Base-by-base conservation (phyloP, 2,329 filamentous ascomycete species). In the Graphilbum sp. region DNA sequence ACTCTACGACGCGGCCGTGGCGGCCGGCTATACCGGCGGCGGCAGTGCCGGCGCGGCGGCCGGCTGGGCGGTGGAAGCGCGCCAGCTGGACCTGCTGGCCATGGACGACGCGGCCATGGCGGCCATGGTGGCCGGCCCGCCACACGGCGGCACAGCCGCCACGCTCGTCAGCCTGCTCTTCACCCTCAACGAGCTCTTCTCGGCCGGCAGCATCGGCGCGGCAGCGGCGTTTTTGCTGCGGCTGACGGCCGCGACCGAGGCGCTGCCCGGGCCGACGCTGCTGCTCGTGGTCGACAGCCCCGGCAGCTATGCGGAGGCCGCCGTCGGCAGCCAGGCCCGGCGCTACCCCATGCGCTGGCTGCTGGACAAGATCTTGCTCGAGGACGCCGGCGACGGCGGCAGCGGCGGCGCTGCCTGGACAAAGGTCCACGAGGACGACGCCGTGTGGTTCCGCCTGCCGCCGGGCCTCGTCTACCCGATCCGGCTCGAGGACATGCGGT, bases 331-430 rank as follows among this genome's bases (percentile, higher is more conserved):
- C 43, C 62, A 66, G 34, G 59, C 60, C 50, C 69, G 70, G 45
- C 75, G 70, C 43, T 96, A 96, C 53, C 88, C 88, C 0, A 96
- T 95, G 86, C 79, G 83, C 49, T 95, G 86, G 77, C 62, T 98
- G 15, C 63, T 98, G 2, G 80, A 95, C 50, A 81, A 90, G 52
- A 81, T 84, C 2, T 58, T 98, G n/a, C 33, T 44, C 17, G 52
- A 66, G 32, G 54, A 48, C 29, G 47, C 53, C 20, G 48, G 23
- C 16, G 12, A 31, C 21, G 24, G 12, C 32, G 23, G 5, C 31
- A 12, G 15, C n/a, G 34, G 5, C n/a, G 31, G n/a, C 30, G 51
- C 2, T 55, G 57, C 38, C 48, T 96, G 88, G 88, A 70, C 76
- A 47, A 85, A 81, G 56, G 42, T 93, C 3, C 63, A 80, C 38